Evolutionary conservation across 1,284 basidiomycete species (phyloP).

Genomic region (Hymenochaete sp.): DNA sequence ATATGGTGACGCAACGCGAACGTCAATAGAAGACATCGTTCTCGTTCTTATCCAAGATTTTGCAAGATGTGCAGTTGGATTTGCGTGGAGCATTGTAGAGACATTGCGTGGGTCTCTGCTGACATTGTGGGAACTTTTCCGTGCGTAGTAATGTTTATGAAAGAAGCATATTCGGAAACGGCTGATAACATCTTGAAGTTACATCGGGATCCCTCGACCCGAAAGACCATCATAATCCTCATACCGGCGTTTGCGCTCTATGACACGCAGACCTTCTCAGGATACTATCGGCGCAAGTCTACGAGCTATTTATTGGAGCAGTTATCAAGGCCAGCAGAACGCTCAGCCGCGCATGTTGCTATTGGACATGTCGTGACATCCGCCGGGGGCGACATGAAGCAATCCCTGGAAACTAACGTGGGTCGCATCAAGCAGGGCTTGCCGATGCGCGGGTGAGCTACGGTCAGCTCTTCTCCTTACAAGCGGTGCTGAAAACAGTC

Average conservation of each 20-base stretch:
- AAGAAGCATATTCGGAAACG: constrained; percentile 79
- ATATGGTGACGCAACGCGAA: constrained; percentile 72
- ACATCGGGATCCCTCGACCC: constrained; percentile 79
- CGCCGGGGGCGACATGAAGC: constrained; percentile 91
- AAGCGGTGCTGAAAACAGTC: constrained; percentile 3
- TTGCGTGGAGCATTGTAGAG: constrained; percentile 73
- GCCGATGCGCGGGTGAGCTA: constrained; percentile 69
- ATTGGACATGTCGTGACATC: constrained; percentile 93
- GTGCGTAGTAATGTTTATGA: constrained; percentile 95
- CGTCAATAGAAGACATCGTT: constrained; percentile 58
- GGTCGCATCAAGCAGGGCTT: constrained; percentile 83
- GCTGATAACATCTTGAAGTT: constrained; percentile 89
- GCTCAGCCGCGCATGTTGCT: constrained; percentile 50
- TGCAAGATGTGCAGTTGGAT: constrained; percentile 85
- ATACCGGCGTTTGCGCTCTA: constrained; percentile 93
- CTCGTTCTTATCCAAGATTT: constrained; percentile 67
- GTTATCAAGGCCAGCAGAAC: constrained; percentile 83
- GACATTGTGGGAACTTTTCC: constrained; percentile 89
- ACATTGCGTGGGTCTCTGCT: constrained; percentile 90
- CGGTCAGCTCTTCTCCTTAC: constrained; percentile 4
- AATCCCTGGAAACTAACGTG: constrained; percentile 92
- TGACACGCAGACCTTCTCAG: constrained; percentile 84
- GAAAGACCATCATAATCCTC: constrained; percentile 89
- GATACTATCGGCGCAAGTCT: constrained; percentile 82
- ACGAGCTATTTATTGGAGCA: constrained; percentile 88